phyloP scores from a whole-genome alignment of 192 early-diverging fungal genomes.

The Backusella morwellensis region DNA sequence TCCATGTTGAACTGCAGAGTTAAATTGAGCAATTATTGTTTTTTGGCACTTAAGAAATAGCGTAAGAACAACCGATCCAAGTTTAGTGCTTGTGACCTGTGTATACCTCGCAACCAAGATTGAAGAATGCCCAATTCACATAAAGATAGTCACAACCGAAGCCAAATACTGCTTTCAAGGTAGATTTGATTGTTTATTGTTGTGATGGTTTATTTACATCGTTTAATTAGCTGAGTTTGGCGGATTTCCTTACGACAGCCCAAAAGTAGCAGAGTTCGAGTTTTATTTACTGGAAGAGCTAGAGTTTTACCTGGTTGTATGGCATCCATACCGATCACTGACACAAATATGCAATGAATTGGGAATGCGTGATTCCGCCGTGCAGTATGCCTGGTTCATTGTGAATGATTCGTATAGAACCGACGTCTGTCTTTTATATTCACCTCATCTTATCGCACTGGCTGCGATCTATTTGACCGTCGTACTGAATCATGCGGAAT shows the following conservation, averaged over 20 bases:
- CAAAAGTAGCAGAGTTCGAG: slow-evolving; percentile 88
- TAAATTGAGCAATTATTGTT: not conserved
- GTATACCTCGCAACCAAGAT: slow-evolving; percentile 89
- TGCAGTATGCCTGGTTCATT: slow-evolving; percentile 71
- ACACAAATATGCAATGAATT: slow-evolving; percentile 53
- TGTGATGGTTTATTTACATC: not conserved
- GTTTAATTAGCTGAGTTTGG: slow-evolving; percentile 37
- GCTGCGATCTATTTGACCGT: slow-evolving; percentile 73
- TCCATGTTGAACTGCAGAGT: not conserved
- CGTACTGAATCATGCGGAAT: slow-evolving; percentile 50
- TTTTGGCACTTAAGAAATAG: slow-evolving; percentile 58
- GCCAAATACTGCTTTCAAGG: slow-evolving; percentile 44
- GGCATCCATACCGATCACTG: slow-evolving; percentile 84
- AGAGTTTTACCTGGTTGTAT: slow-evolving; percentile 86
- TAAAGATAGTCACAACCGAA: slow-evolving; percentile 54
- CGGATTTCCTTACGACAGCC: slow-evolving; percentile 64
- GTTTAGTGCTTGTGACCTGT: slow-evolving; percentile 76
- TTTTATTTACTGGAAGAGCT: slow-evolving; percentile 90
- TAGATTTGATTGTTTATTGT: not conserved
- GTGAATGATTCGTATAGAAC: slow-evolving; percentile 85
- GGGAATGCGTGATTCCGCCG: slow-evolving; percentile 45
- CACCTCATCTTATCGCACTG: slow-evolving; percentile 87
- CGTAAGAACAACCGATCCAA: slow-evolving; percentile 71
- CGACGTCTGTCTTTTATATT: slow-evolving; percentile 78
- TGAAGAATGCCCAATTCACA: slow-evolving; percentile 74